These are phyloP conservation scores for Nematocida homosporus DNA, from an alignment of 371 early-diverging fungal species.

Conservation along the genomic window DNA sequence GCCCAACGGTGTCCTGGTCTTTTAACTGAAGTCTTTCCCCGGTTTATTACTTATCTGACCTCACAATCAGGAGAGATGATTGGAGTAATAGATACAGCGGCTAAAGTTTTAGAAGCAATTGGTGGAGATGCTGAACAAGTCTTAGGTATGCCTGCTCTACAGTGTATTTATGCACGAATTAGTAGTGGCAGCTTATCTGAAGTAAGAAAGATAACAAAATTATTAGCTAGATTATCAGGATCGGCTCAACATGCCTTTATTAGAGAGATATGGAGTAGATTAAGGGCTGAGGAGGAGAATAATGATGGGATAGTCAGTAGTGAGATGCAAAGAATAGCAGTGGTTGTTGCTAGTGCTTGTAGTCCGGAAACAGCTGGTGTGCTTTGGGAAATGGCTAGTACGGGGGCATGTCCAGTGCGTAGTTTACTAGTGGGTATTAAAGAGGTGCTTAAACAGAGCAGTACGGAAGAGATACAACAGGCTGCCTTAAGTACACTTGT, in stretches of 20 bases:
- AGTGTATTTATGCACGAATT: constrained; percentile 24
- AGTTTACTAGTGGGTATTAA: constrained; percentile 40
- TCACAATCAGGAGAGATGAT: constrained; percentile 26
- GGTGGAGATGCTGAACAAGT: constrained; percentile 37
- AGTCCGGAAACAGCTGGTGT: constrained; percentile 23
- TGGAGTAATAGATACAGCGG: constrained; percentile 33
- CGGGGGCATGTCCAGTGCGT: constrained; percentile 12
- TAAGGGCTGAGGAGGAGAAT: constrained; percentile 22
- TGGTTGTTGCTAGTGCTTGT: constrained; percentile 29
- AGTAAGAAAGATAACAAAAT: constrained; percentile 32
- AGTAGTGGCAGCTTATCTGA: constrained; percentile 7
- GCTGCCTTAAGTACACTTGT: constrained; percentile 29
- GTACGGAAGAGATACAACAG: constrained; percentile 13
- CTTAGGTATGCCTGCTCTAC: constrained; percentile 17
- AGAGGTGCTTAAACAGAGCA: constrained; percentile 1
- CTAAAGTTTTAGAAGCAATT: constrained; percentile 26
- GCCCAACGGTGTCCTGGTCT: constrained; percentile 23
- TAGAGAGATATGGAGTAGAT: constrained; percentile 25
- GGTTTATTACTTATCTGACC: constrained; percentile 25
- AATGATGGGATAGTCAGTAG: constrained; percentile 13
- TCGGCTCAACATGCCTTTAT: constrained; percentile 42
- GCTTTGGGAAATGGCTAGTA: constrained; percentile 34
- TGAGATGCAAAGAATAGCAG: too few relatives aligned
- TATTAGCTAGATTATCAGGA: constrained; percentile 20
- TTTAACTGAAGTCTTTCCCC: constrained; percentile 20